These are phyloP conservation scores for Trichoderma lentiforme DNA, from an alignment of 2,329 filamentous ascomycete species.

Conservation along the genomic window DNA sequence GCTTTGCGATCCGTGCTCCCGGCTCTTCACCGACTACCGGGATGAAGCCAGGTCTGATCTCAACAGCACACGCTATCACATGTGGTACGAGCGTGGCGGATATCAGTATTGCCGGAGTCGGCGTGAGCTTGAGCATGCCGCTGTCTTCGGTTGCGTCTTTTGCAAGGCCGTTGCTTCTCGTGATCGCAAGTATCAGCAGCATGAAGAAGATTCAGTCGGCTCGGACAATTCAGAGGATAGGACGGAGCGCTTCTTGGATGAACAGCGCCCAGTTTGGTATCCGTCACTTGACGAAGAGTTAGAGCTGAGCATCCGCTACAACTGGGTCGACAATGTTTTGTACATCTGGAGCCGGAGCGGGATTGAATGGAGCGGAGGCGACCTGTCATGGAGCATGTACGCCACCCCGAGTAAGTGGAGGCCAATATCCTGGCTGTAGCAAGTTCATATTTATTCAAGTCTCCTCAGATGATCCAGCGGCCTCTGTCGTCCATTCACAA, in stretches of 20 bases:
- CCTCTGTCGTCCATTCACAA: neutral
- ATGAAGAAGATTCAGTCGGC: neutral
- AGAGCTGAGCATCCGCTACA: neutral
- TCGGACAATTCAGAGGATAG: neutral
- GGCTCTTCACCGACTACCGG: neutral
- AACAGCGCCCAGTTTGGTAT: neutral
- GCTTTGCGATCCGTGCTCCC: neutral
- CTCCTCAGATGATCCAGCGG: neutral
- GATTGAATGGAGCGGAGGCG: neutral
- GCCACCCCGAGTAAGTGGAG: neutral
- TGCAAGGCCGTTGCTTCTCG: neutral
- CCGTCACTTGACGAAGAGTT: neutral
- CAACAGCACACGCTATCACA: neutral
- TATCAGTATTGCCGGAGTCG: neutral
- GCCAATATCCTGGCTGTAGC: neutral
- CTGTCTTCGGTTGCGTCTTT: neutral
- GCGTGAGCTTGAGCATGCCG: neutral
- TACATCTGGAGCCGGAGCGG: neutral
- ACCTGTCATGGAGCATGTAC: neutral
- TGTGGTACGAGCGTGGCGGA: neutral
- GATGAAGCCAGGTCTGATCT: neutral
- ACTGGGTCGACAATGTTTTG: neutral
- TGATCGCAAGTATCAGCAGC: neutral
- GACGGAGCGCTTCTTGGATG: neutral
- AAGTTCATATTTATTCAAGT: neutral